A percentile compares a stretch with the other conserved stretches of the same genome.
Conservation (phyloP, 805 yeast genomes). For the Sugiyamaella smithiae region DNA sequence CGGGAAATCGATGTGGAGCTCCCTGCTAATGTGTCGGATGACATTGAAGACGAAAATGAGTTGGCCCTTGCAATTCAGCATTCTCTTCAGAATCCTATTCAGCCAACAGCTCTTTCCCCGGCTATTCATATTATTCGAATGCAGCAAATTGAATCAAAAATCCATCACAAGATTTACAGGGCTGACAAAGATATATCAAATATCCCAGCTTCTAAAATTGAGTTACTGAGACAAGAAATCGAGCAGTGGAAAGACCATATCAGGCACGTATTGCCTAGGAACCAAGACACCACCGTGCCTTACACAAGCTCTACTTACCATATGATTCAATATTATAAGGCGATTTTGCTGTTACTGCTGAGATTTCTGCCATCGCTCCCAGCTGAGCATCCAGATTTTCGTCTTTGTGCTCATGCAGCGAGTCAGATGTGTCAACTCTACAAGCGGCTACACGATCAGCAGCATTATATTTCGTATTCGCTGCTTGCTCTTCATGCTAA, state of each 20-base stretch:
- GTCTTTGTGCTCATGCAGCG: conserved; percentile 4
- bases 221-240: neutral
- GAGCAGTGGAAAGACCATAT: conserved; percentile 4
- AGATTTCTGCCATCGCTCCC: conserved; percentile 5
- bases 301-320: conserved; percentile 8
- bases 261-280: neutral
- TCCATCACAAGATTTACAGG: conserved; percentile 7
- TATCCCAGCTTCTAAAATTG: neutral
- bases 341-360: conserved; percentile 4
- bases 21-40: conserved; percentile 10
- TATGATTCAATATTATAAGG: conserved; percentile 12
- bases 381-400: neutral
- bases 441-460: conserved; percentile 12
- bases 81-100: neutral
- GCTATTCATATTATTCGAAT: conserved; percentile 56
- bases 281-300: neutral
- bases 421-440: conserved; percentile 11
- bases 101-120: conserved; percentile 34
- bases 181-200: conserved; percentile 8
- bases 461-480: conserved; percentile 10
- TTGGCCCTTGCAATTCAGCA: neutral
- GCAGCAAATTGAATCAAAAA: conserved; percentile 28
- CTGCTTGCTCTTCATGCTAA: conserved; percentile 11
- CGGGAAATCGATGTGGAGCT: conserved; percentile 15
- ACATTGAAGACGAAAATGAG: conserved; percentile 7